These are phyloP conservation scores for Pseudozyma flocculosa DNA, from an alignment of 1,284 basidiomycete species.

Conservation along the genomic window DNA sequence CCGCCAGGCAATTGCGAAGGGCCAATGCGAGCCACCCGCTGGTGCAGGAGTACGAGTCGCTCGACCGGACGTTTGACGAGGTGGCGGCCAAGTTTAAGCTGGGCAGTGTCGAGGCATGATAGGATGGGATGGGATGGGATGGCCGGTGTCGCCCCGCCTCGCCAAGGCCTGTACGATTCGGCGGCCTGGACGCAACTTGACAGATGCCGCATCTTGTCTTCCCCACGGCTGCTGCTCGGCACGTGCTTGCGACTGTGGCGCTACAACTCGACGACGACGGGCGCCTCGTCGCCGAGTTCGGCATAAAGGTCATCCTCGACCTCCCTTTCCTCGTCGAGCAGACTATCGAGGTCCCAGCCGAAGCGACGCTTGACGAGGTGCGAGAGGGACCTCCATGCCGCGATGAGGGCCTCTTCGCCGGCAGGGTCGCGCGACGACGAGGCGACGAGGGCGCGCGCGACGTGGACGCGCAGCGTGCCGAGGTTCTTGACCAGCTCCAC, in stretches of 20 bases:
- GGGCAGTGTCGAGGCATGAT: too few species aligned
- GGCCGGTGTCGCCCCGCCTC: too few species aligned
- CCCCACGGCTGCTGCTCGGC: too few species aligned
- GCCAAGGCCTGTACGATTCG: too few species aligned
- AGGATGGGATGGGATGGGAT: too few species aligned
- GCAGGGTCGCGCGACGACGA: not conserved
- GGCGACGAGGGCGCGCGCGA: conserved; percentile 15
- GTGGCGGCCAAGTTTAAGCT: conserved; percentile 7
- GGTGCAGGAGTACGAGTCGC: conserved; percentile 10
- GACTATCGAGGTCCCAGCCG: conserved; percentile 18
- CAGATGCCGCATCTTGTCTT: too few species aligned
- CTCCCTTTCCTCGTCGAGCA: conserved; percentile 30
- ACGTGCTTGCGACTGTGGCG: too few species aligned
- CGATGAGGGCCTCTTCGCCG: conserved; percentile 1
- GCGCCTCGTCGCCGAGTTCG: conserved; percentile 32
- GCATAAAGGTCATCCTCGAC: conserved; percentile 22
- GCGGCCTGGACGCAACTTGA: too few species aligned
- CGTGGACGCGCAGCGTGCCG: conserved; percentile 13
- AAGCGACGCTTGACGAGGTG: conserved; percentile 7
- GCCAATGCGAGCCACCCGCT: conserved; percentile 18
- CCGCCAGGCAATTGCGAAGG: conserved; percentile 7
- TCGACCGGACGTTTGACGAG: conserved; percentile 18
- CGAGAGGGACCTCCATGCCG: conserved; percentile 21
- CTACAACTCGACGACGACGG: conserved; percentile 29
- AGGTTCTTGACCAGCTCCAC: conserved; percentile 7